phyloP scores from a whole-genome alignment of 768 basidiomycete species.

The Polyporus arcularius region DNA sequence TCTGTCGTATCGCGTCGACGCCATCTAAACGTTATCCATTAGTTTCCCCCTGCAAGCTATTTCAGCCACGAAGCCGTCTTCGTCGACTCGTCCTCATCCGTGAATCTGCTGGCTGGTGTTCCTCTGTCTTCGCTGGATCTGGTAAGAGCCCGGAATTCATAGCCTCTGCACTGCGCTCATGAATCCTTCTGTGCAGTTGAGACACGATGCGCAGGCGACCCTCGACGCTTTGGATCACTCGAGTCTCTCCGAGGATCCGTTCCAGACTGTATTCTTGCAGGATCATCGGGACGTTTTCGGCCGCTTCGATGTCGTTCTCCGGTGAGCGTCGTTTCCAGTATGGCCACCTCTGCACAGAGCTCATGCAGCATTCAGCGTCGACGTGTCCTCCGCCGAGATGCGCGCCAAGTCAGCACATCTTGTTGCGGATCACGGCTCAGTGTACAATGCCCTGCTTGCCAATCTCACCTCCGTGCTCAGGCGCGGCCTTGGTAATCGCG shows the following conservation, averaged over 20 bases:
- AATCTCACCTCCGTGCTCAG: constrained; percentile 53
- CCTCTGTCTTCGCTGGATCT: constrained; percentile 78
- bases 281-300: constrained; percentile 64
- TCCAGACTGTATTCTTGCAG: constrained; percentile 70
- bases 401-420: constrained; percentile 45
- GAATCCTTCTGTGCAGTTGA: constrained; percentile 48
- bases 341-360: not conserved
- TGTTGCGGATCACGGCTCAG: constrained; percentile 61
- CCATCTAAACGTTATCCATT: not conserved
- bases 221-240: constrained; percentile 60
- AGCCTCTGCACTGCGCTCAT: not conserved
- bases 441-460: constrained; percentile 54
- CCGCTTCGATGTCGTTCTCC: constrained; percentile 73
- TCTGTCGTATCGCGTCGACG: constrained; percentile 1
- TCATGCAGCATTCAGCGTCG: constrained; percentile 44
- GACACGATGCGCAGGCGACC: constrained; percentile 74
- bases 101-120: constrained; percentile 77
- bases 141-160: constrained; percentile 41
- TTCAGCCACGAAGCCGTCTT: constrained; percentile 55
- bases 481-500: constrained; percentile 74
- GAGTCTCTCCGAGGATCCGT: constrained; percentile 55
- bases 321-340: constrained; percentile 40
- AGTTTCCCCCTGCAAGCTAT: constrained; percentile 68
- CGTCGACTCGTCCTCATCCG: constrained; percentile 74
- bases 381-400: constrained; percentile 51